Base-by-base conservation (phyloP, 805 yeast genomes). In the Lachancea nothofagi region DNA sequence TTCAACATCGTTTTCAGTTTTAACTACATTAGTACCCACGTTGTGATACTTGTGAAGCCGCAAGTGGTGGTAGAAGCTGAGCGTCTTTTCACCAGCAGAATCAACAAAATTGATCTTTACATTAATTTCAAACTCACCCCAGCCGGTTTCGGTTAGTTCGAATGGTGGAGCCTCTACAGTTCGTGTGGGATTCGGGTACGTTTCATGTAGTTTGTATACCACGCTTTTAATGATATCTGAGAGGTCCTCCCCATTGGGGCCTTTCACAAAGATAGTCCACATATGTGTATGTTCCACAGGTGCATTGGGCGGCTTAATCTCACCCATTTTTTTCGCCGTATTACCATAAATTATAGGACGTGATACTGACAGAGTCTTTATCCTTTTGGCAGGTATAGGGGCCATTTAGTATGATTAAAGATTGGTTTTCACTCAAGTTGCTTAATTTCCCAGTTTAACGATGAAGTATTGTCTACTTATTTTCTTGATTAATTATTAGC, bases 121-220 rank as follows among this genome's bases (percentile, higher is more conserved):
- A 26, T 84, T 77, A 45, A 93, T 83, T 55, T 93, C 99, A 62
- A 93, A 93, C 61, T 93, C 99, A 49, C 99, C 99, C 99, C 99
- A 93, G 0, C 99, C 99, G 0, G 97, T 85, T 56, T 93, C 99
- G 2, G 95, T 83, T 21, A 93, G 87, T 59, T 88, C 95, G 54
- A 83, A 93, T 0, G 98, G 98, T 2, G 97, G 97, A 22, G 69
- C 59, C 46, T 93, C 97, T 12, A 90, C 71, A 1, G 93, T 74
- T 40, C 99, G 69, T n/a, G 87, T 77, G 1, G 96, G 77, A 51
- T 80, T 85, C 15, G 80, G 82, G 53, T 90, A 93, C 0, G 98
- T 93, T 48, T 93, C 98, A 61, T 93, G 98, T 17, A 93, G 69
- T 58, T 93, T 93, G 70, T 90, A 93, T 0, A 89, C 90, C 1